Percentiles rank a stretch among this genome's conserved stretches.
phyloP scores from a whole-genome alignment of 129 eudicot genomes.

The Kitagawia praeruptora region DNA sequence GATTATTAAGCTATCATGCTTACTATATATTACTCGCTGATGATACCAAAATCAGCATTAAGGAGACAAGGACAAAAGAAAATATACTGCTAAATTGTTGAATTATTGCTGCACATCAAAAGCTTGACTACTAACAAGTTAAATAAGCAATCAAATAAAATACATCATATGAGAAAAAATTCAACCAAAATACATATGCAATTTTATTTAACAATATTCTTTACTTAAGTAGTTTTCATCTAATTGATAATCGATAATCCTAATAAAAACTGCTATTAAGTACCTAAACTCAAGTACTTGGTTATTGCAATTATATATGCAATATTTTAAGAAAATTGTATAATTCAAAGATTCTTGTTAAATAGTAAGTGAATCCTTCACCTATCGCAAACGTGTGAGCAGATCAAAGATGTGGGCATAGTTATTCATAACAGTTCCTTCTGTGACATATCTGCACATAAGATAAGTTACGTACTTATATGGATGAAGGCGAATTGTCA shows the following conservation, averaged over 20 bases:
- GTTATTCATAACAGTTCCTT: conserved; percentile 80
- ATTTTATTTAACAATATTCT: no score
- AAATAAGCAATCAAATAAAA: no score
- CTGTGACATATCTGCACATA: conserved; percentile 55
- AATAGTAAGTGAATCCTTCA: conserved; percentile 7
- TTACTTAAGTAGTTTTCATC: neutral
- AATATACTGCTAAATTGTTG: no score
- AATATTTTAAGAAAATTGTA: neutral
- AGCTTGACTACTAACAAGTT: no score
- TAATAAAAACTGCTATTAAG: neutral
- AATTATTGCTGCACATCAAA: no score
- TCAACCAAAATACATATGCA: no score
- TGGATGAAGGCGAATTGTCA: neutral
- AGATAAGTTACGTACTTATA: neutral
- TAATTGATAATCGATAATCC: no score
- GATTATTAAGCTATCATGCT: neutral
- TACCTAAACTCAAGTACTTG: neutral
- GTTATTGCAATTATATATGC: neutral
- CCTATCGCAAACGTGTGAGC: conserved; percentile 89
- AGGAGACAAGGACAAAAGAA: no score
- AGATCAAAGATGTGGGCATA: conserved; percentile 96
- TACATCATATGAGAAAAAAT: neutral
- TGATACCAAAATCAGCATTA: no score
- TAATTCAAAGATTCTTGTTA: neutral
- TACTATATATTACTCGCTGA: no score